phyloP scores from a whole-genome alignment of 129 eudicot genomes.

The Solidago caesia region DNA sequence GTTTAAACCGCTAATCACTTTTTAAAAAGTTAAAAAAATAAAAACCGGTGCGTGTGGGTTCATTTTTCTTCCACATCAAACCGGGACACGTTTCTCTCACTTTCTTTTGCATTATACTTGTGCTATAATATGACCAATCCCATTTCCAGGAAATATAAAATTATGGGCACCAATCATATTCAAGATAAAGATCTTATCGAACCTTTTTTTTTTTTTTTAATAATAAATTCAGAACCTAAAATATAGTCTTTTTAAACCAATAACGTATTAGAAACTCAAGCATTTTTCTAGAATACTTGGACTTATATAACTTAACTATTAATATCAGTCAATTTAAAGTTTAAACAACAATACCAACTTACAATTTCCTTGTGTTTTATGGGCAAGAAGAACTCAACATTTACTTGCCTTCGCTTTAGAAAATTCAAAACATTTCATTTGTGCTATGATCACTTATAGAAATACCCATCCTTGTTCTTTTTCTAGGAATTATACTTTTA shows the following conservation, averaged over 20 bases:
- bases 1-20: conserved; percentile 38
- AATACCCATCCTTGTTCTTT: too few species aligned
- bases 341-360: too few species aligned
- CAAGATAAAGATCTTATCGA: conserved; percentile 24
- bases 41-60: conserved; percentile 35
- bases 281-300: too few species aligned
- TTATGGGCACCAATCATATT: conserved; percentile 27
- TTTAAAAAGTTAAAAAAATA: not conserved
- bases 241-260: not conserved
- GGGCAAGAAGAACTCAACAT: too few species aligned
- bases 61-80: conserved; percentile 27
- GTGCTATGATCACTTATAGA: too few species aligned
- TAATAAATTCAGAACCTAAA: not conserved
- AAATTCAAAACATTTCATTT: too few species aligned
- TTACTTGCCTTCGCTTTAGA: too few species aligned
- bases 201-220: not conserved
- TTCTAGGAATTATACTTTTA: too few species aligned
- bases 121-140: conserved; percentile 1
- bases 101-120: conserved; percentile 6
- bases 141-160: not conserved
- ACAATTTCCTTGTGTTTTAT: too few species aligned
- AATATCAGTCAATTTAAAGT: too few species aligned
- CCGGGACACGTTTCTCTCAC: conserved; percentile 28
- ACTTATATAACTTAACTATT: too few species aligned
- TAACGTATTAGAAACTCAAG: not conserved